Conservation (phyloP, 805 yeast species). For the Candida glaebosa region DNA sequence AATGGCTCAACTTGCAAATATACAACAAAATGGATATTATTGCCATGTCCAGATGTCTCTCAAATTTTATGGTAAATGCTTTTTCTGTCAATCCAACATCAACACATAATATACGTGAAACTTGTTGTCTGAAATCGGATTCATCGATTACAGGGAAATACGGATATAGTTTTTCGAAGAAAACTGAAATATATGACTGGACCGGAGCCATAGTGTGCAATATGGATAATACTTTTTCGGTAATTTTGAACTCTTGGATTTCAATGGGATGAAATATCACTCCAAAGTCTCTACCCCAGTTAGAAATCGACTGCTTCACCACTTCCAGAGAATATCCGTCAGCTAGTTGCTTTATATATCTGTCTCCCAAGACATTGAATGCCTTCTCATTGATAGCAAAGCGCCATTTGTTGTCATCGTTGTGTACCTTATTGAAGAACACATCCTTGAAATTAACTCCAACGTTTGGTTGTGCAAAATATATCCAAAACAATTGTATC, state of each 20-base stretch:
- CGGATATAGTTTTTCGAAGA: constrained; percentile 12
- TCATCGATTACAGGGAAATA: constrained; percentile 17
- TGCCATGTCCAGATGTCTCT: constrained; percentile 13
- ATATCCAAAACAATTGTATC: constrained; percentile 4
- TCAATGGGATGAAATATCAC: constrained; percentile 3
- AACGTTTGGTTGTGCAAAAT: constrained; percentile 1
- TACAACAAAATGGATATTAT: constrained; percentile 13
- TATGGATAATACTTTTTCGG: neutral
- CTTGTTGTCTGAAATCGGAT: constrained; percentile 6
- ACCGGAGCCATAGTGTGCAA: constrained; percentile 7
- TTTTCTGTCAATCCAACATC: constrained; percentile 2
- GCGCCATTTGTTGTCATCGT: constrained; percentile 1
- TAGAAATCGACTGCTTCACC: constrained; percentile 4
- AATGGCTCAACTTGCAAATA: constrained; percentile 11
- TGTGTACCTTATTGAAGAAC: constrained; percentile 1
- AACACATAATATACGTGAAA: constrained; percentile 5
- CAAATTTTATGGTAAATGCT: constrained; percentile 7
- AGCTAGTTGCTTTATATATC: constrained; percentile 5
- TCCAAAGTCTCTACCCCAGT: constrained; percentile 6
- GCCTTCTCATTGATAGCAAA: constrained; percentile 1
- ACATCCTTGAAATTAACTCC: constrained; percentile 2
- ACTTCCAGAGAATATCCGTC: constrained; percentile 4
- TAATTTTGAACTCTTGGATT: neutral
- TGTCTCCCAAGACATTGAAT: constrained; percentile 4
- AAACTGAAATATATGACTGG: constrained; percentile 6